Evolutionary conservation across 176 grass and related monocot species (phyloP).

Genomic region (Aegilops tauschii): DNA sequence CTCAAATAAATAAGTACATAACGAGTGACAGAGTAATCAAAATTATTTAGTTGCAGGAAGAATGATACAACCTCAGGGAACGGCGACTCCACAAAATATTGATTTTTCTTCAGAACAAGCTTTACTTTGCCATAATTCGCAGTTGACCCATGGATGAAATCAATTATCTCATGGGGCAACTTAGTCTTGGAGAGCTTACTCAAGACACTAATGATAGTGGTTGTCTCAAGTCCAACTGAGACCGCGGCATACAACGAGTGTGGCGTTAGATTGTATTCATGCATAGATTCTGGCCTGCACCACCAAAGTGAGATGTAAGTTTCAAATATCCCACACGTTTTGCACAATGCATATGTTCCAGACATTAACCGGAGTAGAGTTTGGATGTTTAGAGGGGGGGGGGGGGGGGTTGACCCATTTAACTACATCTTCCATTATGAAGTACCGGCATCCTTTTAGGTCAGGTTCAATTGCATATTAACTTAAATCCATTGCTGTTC

Average conservation of each 20-base stretch:
- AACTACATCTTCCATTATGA: constrained; percentile 1
- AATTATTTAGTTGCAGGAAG: constrained; percentile 20
- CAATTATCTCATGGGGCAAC: constrained; percentile 84
- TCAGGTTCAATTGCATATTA: constrained; percentile 14
- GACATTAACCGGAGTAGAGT: neutral
- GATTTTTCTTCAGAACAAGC: constrained; percentile 97
- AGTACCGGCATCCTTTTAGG: constrained; percentile 8
- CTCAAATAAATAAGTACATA: constrained; percentile 2
- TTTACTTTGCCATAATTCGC: constrained; percentile 99
- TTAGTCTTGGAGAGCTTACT: constrained; percentile 93
- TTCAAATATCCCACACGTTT: neutral
- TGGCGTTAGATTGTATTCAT: constrained; percentile 92
- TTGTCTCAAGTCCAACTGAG: constrained; percentile 86
- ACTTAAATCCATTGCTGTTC: neutral
- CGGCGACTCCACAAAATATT: constrained; percentile 89
- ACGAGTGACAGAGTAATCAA: neutral
- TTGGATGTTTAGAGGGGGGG: neutral
- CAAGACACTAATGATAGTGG: constrained; percentile 84
- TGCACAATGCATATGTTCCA: constrained; percentile 8
- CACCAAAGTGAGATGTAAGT: constrained; percentile 9
- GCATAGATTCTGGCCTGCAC: constrained; percentile 87
- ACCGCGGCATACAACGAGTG: constrained; percentile 97
- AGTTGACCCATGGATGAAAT: constrained; percentile 93
- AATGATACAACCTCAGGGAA: constrained; percentile 80
- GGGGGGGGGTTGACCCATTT: neutral